Conservation (phyloP, 345 rosid species). For the Aquilaria malaccensis region DNA sequence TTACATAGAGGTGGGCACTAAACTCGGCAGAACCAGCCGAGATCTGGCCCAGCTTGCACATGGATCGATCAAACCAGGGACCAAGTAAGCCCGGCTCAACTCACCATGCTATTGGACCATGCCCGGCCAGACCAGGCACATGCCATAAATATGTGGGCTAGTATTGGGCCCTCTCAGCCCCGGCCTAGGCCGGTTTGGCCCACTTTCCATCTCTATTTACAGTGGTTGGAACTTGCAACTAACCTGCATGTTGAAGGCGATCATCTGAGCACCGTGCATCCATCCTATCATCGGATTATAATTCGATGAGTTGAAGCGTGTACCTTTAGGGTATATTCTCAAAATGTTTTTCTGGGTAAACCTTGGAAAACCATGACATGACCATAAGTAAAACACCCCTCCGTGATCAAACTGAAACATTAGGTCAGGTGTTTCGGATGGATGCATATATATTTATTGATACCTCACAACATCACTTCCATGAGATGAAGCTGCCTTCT, state of each 20-base stretch:
- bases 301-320: slow-evolving; percentile 79
- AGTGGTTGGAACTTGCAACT: too few relatives aligned
- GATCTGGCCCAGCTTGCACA: too few relatives aligned
- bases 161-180: too few relatives aligned
- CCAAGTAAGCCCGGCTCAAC: too few relatives aligned
- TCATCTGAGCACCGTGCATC: slow-evolving; percentile 99
- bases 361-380: slow-evolving; percentile 28
- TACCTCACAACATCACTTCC: slow-evolving; percentile 41
- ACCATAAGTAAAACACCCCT: neutral
- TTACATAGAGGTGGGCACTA: too few relatives aligned
- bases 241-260: slow-evolving; percentile 90
- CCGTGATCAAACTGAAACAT: neutral
- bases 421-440: neutral
- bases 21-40: too few relatives aligned
- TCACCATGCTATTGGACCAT: too few relatives aligned
- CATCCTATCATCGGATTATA: slow-evolving; percentile 82
- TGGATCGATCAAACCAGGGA: too few relatives aligned
- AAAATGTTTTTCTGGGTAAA: slow-evolving; percentile 76
- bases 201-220: too few relatives aligned
- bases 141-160: too few relatives aligned
- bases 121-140: too few relatives aligned
- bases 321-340: slow-evolving; percentile 87
- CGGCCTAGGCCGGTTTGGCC: too few relatives aligned
- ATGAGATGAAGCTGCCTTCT: slow-evolving; percentile 25
- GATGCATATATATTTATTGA: neutral